Evolutionary conservation across 371 early-diverging fungal genomes (phyloP), one percentile per base, ranked within the genome.

Genomic region (Rhizopus arrhizus): DNA sequence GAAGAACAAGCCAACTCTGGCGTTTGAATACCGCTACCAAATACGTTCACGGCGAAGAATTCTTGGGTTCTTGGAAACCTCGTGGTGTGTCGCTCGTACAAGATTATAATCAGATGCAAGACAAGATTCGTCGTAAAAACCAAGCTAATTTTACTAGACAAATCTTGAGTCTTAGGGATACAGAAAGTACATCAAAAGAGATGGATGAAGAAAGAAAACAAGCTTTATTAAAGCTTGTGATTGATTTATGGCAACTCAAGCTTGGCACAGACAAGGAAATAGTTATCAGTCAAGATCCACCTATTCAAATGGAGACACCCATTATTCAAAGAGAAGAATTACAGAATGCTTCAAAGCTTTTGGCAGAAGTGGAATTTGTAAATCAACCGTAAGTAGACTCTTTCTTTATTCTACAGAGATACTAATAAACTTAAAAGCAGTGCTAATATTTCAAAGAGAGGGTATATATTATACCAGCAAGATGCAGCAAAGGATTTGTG

Each of bases 31-130:
- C 91, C 2, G 87, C 88, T 4, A 73, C 80, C 32, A 83, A 89
- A 54, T 91, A 92, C 64, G 89, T 94, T 3, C 87, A 94, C n/a
- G 95, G 94, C 15, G 91, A 92, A 58, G 94, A 94, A 58, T 81
- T 85, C 35, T 67, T 92, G 58, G 86, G 79, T 2, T 63, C 70
- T 1, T 94, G 94, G 93, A 77, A 82, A 50, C 93, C 94, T 0
- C 83, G 89, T 2, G 90, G 92, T 2, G 84, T 89, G 6, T 87
- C 85, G 0, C 63, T 90, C 15, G 81, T 95, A n/a, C 70, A 82
- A 40, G 85, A 86, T 36, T 91, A 75, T 63, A 69, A 73, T 46
- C 69, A 67, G 10, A 74, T 82, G 3, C 73, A 71, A 29, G 77
- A 75, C 3, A 59, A 58, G 7, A 64, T 85, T 9, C 46, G 54